Evolutionary conservation across 306 rosid genomes (phyloP).

Genomic region (Vachellia collinsii): DNA sequence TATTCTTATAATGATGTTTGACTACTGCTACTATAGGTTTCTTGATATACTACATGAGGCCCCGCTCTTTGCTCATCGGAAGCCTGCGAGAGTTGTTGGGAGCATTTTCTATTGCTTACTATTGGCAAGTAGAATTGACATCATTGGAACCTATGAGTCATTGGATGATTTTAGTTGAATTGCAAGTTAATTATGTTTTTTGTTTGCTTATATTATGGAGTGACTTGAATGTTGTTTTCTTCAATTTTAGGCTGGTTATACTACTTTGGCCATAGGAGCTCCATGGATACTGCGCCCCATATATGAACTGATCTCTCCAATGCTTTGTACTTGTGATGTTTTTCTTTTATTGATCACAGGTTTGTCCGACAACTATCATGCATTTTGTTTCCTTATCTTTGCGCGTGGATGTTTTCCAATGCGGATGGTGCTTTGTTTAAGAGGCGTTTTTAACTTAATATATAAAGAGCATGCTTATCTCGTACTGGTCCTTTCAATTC

Average conservation of each 20-base stretch:
- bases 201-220: not conserved
- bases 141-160: not conserved
- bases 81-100: constrained; percentile 77
- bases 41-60: constrained; percentile 95
- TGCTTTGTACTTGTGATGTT: constrained; percentile 89
- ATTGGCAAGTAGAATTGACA: constrained; percentile 54
- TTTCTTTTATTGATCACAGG: constrained; percentile 85
- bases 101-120: constrained; percentile 78
- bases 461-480: constrained; percentile 13
- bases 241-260: constrained; percentile 73
- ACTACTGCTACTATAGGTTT: constrained; percentile 51
- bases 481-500: not conserved
- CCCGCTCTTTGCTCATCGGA: constrained; percentile 89
- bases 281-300: constrained; percentile 74
- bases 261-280: constrained; percentile 70
- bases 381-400: constrained; percentile 23
- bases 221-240: constrained; percentile 37
- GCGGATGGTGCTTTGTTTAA: not conserved
- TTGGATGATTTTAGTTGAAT: constrained; percentile 27
- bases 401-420: constrained; percentile 14
- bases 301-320: constrained; percentile 47
- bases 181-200: not conserved
- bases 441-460: not conserved
- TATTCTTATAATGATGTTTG: constrained; percentile 6
- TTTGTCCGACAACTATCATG: constrained; percentile 28